phyloP scores from a whole-genome alignment of 805 yeast genomes.

The Starmerella bacillaris region DNA sequence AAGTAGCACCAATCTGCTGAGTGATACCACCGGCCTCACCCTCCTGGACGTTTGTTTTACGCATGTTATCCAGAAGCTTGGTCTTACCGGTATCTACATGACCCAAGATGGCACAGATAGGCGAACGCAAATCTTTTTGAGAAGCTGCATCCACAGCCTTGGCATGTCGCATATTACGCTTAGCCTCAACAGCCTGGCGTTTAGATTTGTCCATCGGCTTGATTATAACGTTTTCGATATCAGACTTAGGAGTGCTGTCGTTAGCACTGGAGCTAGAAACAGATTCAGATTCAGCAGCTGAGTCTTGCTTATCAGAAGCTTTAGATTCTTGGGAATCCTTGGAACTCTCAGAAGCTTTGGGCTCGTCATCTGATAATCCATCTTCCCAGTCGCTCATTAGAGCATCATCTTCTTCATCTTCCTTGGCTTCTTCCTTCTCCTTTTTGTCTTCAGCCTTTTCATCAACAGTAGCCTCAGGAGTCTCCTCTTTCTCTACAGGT shows the following conservation, averaged over 20 bases:
- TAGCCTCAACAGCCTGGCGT: slow-evolving; percentile 27
- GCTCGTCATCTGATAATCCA: slow-evolving; percentile 30
- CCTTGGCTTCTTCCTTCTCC: slow-evolving; percentile 16
- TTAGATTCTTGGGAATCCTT: slow-evolving; percentile 8
- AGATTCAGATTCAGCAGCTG: slow-evolving; percentile 18
- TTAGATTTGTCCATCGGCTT: slow-evolving; percentile 23
- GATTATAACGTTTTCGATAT: slow-evolving; percentile 6
- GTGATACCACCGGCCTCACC: slow-evolving; percentile 99
- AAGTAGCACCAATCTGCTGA: slow-evolving; percentile 99
- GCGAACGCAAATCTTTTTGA: slow-evolving; percentile 70
- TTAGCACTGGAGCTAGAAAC: slow-evolving; percentile 8
- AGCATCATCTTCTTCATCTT: slow-evolving; percentile 31
- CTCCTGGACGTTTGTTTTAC: slow-evolving; percentile 98
- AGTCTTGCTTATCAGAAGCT: slow-evolving; percentile 13
- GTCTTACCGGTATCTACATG: slow-evolving; percentile 99
- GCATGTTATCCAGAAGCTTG: slow-evolving; percentile 83
- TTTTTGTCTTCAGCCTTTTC: slow-evolving; percentile 15
- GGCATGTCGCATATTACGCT: slow-evolving; percentile 23
- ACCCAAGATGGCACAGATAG: slow-evolving; percentile 96
- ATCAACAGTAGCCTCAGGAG: slow-evolving; percentile 9
- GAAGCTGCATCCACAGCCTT: slow-evolving; percentile 24
- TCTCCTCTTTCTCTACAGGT: slow-evolving; percentile 4
- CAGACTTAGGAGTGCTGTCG: slow-evolving; percentile 19
- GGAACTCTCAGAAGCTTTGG: slow-evolving; percentile 7
- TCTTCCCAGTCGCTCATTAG: slow-evolving; percentile 80